Base-by-base conservation (phyloP, 177 flowering plant genomes). In the Vitis hybrid region DNA sequence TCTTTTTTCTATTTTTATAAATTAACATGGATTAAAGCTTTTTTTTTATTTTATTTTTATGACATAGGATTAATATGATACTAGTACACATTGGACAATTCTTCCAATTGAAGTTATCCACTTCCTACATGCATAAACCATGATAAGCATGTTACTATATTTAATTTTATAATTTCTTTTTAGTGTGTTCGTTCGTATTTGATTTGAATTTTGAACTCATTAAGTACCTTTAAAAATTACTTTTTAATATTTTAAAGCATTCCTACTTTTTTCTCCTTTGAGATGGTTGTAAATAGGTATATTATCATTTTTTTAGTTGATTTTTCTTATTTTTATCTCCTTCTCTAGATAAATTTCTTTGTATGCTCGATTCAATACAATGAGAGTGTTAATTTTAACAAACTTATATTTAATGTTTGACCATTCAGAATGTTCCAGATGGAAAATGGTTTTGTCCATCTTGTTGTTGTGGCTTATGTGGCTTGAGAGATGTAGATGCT, bases 371-470 rank as follows among this genome's bases (percentile, higher is more conserved):
- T 18, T 51, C 12, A 51, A 51, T 51, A 51, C 15, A 51, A 51
- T 51, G 15, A 51, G 54, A 9, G 15, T 13, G 3, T 53, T 5
- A 53, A 3, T 53, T 53, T 11, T 53, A 16, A 53, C 16, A 53
- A 53, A 53, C 16, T 5, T 2, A 12, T 29, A 34, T 13, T 57
- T 56, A 2, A 11, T 34, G 48, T 54, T 60, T 22, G 8, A 15
- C 15, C 50, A 60, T 69, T 60, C 71, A 69, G 71, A 58, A 60
- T 61, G 31, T 31, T 60, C 71, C 71, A 12, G 57, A 69, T 29
- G 71, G 65, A 48, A 29, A n/a, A 26, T 69, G 65, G 71, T 69
- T 60, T 29, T 69, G 71, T 62, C 65, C 65, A 50, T 60, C 39
- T 20, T 69, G 71, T 61, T 29, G 58, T 14, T 69, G 71, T 52